Evolutionary conservation across 768 basidiomycete genomes (phyloP).

Genomic region (Leccinum truebloodii): DNA sequence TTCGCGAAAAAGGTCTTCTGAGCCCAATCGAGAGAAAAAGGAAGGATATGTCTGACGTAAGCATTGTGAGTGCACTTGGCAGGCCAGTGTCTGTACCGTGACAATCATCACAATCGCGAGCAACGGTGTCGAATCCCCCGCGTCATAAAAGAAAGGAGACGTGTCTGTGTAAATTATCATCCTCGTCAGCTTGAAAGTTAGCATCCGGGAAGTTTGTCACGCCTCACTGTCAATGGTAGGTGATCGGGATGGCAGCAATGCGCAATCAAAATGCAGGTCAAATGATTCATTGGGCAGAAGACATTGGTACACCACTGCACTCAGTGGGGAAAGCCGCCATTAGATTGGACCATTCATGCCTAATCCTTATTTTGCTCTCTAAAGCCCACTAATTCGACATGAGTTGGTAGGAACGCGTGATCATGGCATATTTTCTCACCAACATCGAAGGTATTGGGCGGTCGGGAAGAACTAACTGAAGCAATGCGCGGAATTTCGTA

Average conservation of each 20-base stretch:
- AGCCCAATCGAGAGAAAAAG: too few species aligned
- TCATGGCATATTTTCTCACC: conserved; percentile 44
- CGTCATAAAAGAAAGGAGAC: not conserved
- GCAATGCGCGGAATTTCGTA: not conserved
- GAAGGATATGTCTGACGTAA: not conserved
- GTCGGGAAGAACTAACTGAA: conserved; percentile 43
- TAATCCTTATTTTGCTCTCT: conserved; percentile 30
- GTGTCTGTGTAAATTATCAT: not conserved
- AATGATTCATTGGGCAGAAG: not conserved
- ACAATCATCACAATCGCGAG: not conserved
- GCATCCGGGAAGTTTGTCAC: not conserved
- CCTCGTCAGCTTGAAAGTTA: not conserved
- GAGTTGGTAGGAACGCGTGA: conserved; percentile 5
- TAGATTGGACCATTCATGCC: conserved; percentile 4
- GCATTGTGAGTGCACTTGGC: too few species aligned
- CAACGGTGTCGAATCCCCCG: not conserved
- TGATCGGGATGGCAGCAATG: not conserved
- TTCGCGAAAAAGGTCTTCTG: not conserved
- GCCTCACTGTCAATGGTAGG: not conserved
- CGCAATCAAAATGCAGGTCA: not conserved
- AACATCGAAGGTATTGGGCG: conserved; percentile 79
- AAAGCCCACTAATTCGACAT: conserved; percentile 48
- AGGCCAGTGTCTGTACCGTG: too few species aligned
- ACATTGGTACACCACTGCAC: conserved; percentile 3
- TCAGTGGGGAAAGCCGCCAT: not conserved